Conservation (phyloP, 139 green algal genomes). For the Auxenochlorella pyrenoidosa region DNA sequence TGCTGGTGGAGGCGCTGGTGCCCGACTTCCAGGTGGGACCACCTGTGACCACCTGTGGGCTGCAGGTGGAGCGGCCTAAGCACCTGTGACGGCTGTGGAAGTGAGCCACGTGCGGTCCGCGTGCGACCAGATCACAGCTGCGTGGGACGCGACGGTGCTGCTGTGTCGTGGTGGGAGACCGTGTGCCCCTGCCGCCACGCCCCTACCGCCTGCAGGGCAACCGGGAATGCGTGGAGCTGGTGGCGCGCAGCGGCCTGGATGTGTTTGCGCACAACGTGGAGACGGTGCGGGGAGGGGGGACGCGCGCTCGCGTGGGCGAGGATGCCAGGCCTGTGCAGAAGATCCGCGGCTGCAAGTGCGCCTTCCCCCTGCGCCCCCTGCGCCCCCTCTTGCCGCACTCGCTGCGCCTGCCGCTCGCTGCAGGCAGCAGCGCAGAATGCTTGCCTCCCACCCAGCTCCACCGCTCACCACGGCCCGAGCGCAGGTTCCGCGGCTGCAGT, state of each 20-base stretch:
- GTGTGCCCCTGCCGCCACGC: neutral
- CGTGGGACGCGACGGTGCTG: too few species aligned
- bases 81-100: too few species aligned
- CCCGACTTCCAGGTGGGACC: conserved; percentile 87
- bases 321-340: neutral
- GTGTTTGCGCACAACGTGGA: conserved; percentile 99
- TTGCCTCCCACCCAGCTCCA: neutral
- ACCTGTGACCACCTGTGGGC: too few species aligned
- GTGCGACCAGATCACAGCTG: too few species aligned
- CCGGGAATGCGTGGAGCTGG: conserved; percentile 60
- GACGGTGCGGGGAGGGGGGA: conserved; percentile 77
- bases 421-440: too few species aligned
- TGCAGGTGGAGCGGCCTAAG: too few species aligned
- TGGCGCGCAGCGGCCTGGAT: conserved; percentile 91
- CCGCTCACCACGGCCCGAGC: neutral
- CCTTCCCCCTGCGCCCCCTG: too few species aligned
- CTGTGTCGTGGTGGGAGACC: too few species aligned
- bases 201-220: conserved; percentile 52
- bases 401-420: neutral
- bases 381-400: too few species aligned
- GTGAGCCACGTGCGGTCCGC: too few species aligned
- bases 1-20: conserved; percentile 97
- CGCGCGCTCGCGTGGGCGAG: neutral
- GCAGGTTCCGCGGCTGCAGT: conserved; percentile 86
- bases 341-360: neutral